Conservation (phyloP, 257 asterid species). For the Capsicum pubescens region DNA sequence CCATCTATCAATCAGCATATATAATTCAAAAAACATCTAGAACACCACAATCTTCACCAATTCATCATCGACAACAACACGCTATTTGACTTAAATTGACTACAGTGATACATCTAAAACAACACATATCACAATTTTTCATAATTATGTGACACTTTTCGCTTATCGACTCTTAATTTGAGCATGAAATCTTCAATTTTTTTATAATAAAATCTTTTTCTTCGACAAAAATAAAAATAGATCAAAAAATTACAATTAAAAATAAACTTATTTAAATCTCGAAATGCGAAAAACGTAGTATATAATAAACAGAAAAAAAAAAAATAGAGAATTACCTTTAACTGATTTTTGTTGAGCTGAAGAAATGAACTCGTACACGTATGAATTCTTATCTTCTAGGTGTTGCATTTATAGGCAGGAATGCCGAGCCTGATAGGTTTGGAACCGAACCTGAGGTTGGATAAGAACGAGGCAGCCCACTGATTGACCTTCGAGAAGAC, state of each 20-base stretch:
- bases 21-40: neutral
- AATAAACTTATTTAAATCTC: too few relatives aligned
- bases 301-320: too few relatives aligned
- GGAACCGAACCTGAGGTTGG: constrained; percentile 50
- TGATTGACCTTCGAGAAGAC: constrained; percentile 58
- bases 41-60: neutral
- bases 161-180: too few relatives aligned
- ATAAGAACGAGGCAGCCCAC: constrained; percentile 53
- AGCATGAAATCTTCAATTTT: too few relatives aligned
- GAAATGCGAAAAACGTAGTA: too few relatives aligned
- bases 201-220: too few relatives aligned
- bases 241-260: too few relatives aligned
- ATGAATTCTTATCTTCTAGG: constrained; percentile 25
- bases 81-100: constrained; percentile 13
- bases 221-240: too few relatives aligned
- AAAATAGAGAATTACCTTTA: constrained; percentile 30
- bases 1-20: neutral
- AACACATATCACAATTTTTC: neutral
- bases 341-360: constrained; percentile 17
- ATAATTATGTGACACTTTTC: too few relatives aligned
- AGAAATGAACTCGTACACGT: constrained; percentile 14
- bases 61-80: neutral
- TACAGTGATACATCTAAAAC: neutral
- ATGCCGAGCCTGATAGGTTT: constrained; percentile 51
- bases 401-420: constrained; percentile 39